These are phyloP conservation scores for Quercus alba DNA, from an alignment of 306 rosid genomes.

Conservation along the genomic window DNA sequence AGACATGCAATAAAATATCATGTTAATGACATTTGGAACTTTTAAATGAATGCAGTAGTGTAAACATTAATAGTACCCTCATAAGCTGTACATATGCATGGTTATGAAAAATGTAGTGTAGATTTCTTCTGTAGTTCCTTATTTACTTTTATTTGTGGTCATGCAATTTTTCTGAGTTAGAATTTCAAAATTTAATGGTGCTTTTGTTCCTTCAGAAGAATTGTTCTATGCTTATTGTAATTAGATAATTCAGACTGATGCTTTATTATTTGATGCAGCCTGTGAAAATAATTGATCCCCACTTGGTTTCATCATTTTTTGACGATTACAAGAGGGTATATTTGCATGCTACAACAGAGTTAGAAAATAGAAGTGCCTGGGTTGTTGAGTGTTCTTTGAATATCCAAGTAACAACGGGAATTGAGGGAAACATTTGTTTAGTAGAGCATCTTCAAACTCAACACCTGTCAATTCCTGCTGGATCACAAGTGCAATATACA, in stretches of 20 bases:
- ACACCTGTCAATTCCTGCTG: conserved; percentile 59
- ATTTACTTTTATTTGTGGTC: neutral
- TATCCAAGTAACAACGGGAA: conserved; percentile 71
- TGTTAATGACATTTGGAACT: neutral
- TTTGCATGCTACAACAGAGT: conserved; percentile 70
- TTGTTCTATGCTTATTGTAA: conserved; percentile 22
- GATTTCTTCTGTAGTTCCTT: conserved; percentile 13
- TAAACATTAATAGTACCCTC: neutral
- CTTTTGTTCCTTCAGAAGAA: conserved; percentile 18
- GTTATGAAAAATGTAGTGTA: conserved; percentile 1
- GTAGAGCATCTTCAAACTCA: conserved; percentile 78
- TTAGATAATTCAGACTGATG: neutral
- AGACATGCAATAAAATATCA: neutral
- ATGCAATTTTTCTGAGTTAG: conserved; percentile 9
- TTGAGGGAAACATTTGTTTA: conserved; percentile 57
- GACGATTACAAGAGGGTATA: conserved; percentile 76
- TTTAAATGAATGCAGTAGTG: neutral
- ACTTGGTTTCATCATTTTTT: conserved; percentile 82
- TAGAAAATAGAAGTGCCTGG: conserved; percentile 73
- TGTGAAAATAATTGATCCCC: conserved; percentile 85
- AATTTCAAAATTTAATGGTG: conserved; percentile 16
- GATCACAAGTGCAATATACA: conserved; percentile 60
- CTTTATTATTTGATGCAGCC: conserved; percentile 63
- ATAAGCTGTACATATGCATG: neutral
- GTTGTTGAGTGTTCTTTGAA: conserved; percentile 77